Base-by-base conservation (phyloP, 768 basidiomycete genomes). In the Rickenella mellea region DNA sequence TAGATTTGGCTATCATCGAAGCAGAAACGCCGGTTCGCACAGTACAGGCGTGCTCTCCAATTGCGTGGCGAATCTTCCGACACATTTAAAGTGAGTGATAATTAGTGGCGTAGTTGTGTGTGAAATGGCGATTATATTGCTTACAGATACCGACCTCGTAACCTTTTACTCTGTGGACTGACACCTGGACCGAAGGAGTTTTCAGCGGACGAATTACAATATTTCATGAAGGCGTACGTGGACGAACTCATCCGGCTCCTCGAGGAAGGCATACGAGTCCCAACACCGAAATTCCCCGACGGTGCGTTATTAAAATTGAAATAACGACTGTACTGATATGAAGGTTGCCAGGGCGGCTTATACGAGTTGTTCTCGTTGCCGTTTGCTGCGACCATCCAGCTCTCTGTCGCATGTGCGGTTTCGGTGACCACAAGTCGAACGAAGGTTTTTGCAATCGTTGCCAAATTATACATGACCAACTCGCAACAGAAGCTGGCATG, bases 341-440 rank as follows among this genome's bases (percentile, higher is more conserved):
- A n/a, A n/a, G n/a, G n/a, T n/a, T n/a, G n/a, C n/a, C n/a, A 39
- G 63, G 63, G 0, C 55, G 59, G 0, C 52, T 52, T 0, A 53
- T 65, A 6, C 52, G 61, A 0, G 53, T 65, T 3, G 52, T 58
- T 1, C 47, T 66, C 0, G 53, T 65, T 4, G 60, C 56, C 0
- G 47, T 68, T 7, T 47, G 60, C 5, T 68, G 66, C 31, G 60
- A 66, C 39, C 63, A 66, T 35, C 66, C 65, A 1, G 67, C 65
- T 2, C 60, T 59, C 0, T 60, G 62, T 40, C 67, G 66, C 38
- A 19, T 62, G 0, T 54, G 51, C 3, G 59, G 60, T 0, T 62
- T 56, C 35, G 59, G 55, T 0, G 53, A 57, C 0, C 60, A 61
- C 35, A 33, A n/a, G n/a, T n/a, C n/a, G n/a, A n/a, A n/a, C n/a